These are phyloP conservation scores for Suillus spraguei DNA, from an alignment of 768 basidiomycete species.

Conservation along the genomic window DNA sequence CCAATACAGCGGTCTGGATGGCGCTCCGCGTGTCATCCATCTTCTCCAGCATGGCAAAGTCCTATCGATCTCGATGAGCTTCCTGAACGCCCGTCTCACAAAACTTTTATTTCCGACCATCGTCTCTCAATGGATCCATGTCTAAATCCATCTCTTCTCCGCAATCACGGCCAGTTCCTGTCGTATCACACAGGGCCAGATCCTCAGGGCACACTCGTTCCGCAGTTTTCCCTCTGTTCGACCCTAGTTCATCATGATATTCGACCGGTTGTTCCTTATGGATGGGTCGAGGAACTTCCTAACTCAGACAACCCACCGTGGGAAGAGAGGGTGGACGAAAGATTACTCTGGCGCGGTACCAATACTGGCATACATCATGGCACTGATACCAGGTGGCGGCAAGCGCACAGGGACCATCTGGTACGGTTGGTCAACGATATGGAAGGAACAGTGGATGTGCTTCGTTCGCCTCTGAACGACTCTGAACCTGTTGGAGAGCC, in stretches of 20 bases:
- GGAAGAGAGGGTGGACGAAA: slow-evolving; percentile 62
- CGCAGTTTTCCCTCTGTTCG: slow-evolving; percentile 54
- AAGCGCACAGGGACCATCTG: slow-evolving; percentile 52
- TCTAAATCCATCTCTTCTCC: slow-evolving; percentile 34
- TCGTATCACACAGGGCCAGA: slow-evolving; percentile 47
- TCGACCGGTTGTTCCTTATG: slow-evolving; percentile 48
- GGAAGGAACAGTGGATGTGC: slow-evolving; percentile 39
- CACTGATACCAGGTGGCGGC: slow-evolving; percentile 44
- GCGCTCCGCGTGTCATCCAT: slow-evolving; percentile 23
- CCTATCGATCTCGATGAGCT: slow-evolving; percentile 30
- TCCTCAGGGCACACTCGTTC: slow-evolving; percentile 46
- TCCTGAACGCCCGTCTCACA: slow-evolving; percentile 4
- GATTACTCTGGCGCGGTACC: slow-evolving; percentile 72
- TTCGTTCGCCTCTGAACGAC: slow-evolving; percentile 34
- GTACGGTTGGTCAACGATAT: slow-evolving; percentile 45
- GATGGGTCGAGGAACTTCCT: slow-evolving; percentile 46
- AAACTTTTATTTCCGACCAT: slow-evolving; percentile 41
- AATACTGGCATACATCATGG: slow-evolving; percentile 65
- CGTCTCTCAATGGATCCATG: slow-evolving; percentile 40
- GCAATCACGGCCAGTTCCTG: slow-evolving; percentile 54
- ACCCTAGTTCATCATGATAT: slow-evolving; percentile 59
- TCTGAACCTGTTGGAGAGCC: slow-evolving; percentile 39
- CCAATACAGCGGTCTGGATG: slow-evolving; percentile 27
- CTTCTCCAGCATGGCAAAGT: slow-evolving; percentile 29
- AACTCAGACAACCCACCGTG: slow-evolving; percentile 59